phyloP scores from a whole-genome alignment of 192 early-diverging fungal species.

The Backusella australiensis region DNA sequence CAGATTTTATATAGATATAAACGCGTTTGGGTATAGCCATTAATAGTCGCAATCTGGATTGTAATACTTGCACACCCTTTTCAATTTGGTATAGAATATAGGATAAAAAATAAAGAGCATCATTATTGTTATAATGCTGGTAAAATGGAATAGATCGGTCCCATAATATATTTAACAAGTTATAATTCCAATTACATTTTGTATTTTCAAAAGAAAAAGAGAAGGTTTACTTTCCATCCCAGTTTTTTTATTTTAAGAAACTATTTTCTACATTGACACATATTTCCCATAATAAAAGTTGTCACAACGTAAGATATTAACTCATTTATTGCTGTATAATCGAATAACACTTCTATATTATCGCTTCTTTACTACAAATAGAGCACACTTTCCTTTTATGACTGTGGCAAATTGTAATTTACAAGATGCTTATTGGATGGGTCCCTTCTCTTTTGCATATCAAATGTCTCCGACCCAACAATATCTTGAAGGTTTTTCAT shows the following conservation, averaged over 20 bases:
- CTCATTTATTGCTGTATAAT: neutral
- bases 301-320: neutral
- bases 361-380: neutral
- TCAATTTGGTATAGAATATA: neutral
- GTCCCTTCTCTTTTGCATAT: neutral
- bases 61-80: neutral
- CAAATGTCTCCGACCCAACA: neutral
- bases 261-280: neutral
- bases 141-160: neutral
- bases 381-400: neutral
- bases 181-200: neutral
- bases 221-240: neutral
- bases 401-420: neutral
- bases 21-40: neutral
- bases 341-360: no score
- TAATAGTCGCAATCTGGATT: neutral
- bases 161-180: neutral
- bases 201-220: neutral
- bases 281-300: neutral
- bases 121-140: neutral
- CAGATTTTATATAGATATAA: neutral
- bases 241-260: neutral
- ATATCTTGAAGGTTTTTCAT: neutral
- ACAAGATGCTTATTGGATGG: neutral
- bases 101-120: neutral